Percentiles rank a stretch among this genome's conserved stretches.
Conservation (phyloP, 306 rosid genomes). For the Ziziphus jujuba region DNA sequence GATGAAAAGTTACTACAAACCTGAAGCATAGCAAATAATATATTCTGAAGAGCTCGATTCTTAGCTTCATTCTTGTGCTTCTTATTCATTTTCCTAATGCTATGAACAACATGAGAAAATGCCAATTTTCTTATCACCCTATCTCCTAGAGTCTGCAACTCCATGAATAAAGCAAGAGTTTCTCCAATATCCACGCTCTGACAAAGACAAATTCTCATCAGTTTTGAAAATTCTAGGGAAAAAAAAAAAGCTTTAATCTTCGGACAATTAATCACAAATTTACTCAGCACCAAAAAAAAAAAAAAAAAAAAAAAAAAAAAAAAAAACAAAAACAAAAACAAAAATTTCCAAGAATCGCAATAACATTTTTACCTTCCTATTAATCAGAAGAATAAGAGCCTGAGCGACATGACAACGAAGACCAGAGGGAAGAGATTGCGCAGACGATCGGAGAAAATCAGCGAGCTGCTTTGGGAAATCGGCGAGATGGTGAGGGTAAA, state of each 20-base stretch:
- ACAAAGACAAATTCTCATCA: not conserved
- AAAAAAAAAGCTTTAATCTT: not conserved
- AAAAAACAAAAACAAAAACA: not conserved
- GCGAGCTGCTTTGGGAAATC: constrained; percentile 61
- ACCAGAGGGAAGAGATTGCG: constrained; percentile 52
- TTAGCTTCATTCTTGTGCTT: constrained; percentile 73
- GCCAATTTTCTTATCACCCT: constrained; percentile 54
- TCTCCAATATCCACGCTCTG: constrained; percentile 64
- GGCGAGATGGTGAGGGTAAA: constrained; percentile 54
- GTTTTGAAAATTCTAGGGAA: not conserved
- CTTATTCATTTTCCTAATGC: constrained; percentile 68
- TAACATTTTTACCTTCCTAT: constrained; percentile 45
- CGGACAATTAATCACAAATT: too few species aligned
- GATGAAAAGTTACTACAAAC: constrained; percentile 30
- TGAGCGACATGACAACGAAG: constrained; percentile 52
- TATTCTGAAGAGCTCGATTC: constrained; percentile 78
- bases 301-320: not conserved
- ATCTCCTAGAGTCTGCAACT: constrained; percentile 73
- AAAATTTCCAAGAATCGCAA: not conserved
- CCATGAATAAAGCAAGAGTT: constrained; percentile 71
- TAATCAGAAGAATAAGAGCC: constrained; percentile 66
- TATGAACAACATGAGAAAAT: constrained; percentile 63
- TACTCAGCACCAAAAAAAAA: constrained; percentile 8
- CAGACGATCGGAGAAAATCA: constrained; percentile 55
- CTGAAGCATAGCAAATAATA: constrained; percentile 65